phyloP scores from a whole-genome alignment of 345 rosid species.

The Carallia brachiata region DNA sequence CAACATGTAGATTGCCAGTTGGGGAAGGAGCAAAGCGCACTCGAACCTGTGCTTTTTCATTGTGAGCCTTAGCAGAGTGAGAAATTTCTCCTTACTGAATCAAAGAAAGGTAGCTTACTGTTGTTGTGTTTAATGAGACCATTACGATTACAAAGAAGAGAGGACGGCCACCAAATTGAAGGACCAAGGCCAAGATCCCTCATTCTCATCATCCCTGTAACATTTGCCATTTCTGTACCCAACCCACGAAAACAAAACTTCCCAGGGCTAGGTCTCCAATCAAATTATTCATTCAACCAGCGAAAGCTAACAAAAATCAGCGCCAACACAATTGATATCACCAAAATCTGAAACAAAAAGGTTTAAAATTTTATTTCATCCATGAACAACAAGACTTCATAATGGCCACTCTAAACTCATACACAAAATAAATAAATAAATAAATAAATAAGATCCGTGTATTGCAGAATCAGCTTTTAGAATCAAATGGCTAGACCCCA shows the following conservation, averaged over 20 bases:
- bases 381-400: too few relatives aligned
- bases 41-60: slow-evolving; percentile 44
- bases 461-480: too few relatives aligned
- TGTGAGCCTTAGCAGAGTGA: slow-evolving; percentile 28
- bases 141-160: slow-evolving; percentile 1
- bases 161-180: slow-evolving; percentile 21
- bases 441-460: too few relatives aligned
- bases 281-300: background rate
- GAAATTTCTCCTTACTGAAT: slow-evolving; percentile 8
- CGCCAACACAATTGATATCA: slow-evolving; percentile 2
- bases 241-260: background rate
- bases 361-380: background rate
- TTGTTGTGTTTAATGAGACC: background rate
- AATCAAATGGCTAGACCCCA: too few relatives aligned
- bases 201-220: slow-evolving; percentile 53
- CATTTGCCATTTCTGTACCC: slow-evolving; percentile 37
- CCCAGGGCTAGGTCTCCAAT: slow-evolving; percentile 4
- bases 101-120: background rate
- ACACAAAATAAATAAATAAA: too few relatives aligned
- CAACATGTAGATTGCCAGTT: slow-evolving; percentile 93
- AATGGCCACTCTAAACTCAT: too few relatives aligned
- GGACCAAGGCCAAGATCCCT: slow-evolving; percentile 42
- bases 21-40: slow-evolving; percentile 99
- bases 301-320: slow-evolving; percentile 1
- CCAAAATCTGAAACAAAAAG: slow-evolving; percentile 7